Base-by-base conservation (phyloP, 169 alveolate genomes). In the Plasmodium gallinaceum region DNA sequence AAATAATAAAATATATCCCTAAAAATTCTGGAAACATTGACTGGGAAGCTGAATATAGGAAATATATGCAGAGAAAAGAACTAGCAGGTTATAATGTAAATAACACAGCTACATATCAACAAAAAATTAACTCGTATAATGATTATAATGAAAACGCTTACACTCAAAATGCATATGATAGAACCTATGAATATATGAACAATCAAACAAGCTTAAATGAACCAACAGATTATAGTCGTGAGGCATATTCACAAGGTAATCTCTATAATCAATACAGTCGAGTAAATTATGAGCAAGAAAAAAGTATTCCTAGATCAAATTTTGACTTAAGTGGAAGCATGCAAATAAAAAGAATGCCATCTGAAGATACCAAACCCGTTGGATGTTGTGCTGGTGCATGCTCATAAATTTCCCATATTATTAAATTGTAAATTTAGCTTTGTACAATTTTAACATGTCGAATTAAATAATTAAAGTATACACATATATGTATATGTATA, bases 1-100 rank as follows among this genome's bases (percentile, higher is more conserved):
- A 95, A 90, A 94, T 95, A 24, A 95, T 95, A 37, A 94, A 95
- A 80, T 95, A 94, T 92, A 86, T 91, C 69, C 96, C 96, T 58
- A 90, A 83, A 90, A 92, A 94, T 18, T 93, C 93, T 43, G 92
- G 93, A 37, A 88, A 94, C 92, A 94, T 94, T 74, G 94, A 94
- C 83, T 94, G 96, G 96, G 96, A 94, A 70, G 93, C 88, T 88
- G 96, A 94, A 87, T 94, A 86, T 58, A 61, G 60, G 43, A 86
- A 86, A 64, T 86, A 86, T 24, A 60, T 75, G 7, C 42, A 69
- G 39, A 43, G 61, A 16, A 57, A 71, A 42, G 54, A 52, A 66
- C 39, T 22, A 52, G 51, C 60, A 48, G 52, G 60, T 43, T 71
- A 70, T 46, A 71, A 75, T 73, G 12, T 71, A 61, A 73, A 54